Evolutionary conservation across 2,329 filamentous ascomycete species (phyloP).

Genomic region (Exophiala phaeomuriformis): DNA sequence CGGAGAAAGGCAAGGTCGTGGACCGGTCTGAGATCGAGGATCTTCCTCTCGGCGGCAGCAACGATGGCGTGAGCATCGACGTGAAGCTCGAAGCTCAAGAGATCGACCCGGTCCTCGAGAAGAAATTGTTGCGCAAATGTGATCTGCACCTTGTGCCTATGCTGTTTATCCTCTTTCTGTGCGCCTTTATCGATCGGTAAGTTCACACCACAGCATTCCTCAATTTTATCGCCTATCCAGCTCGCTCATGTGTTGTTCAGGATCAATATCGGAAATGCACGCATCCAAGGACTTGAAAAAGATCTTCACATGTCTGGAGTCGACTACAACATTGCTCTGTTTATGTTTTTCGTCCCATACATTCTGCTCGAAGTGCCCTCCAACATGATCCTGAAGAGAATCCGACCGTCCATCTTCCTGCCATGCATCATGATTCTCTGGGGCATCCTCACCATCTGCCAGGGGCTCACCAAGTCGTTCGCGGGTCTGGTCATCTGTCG

Average conservation of each 20-base stretch:
- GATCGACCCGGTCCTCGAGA: constrained; percentile 36
- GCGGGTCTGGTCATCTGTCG: constrained; percentile 30
- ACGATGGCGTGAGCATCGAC: constrained; percentile 10
- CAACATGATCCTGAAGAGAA: constrained; percentile 40
- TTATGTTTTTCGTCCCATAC: constrained; percentile 25
- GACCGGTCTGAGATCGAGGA: constrained; percentile 19
- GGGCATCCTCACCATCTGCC: constrained; percentile 38
- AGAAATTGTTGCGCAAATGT: constrained; percentile 42
- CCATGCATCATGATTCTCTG: constrained; percentile 20
- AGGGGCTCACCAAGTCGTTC: constrained; percentile 31
- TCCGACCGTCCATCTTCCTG: constrained; percentile 25
- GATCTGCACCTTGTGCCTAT: constrained; percentile 45
- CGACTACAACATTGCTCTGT: constrained; percentile 32
- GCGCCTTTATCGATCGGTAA: constrained; percentile 35
- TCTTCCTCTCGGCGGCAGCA: constrained; percentile 11
- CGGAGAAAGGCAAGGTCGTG: constrained; percentile 3
- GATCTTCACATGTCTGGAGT: constrained; percentile 40
- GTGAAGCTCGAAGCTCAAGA: constrained; percentile 17
- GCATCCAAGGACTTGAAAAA: constrained; percentile 39
- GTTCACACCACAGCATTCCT: background rate
- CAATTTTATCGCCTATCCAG: background rate
- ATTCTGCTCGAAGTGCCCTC: constrained; percentile 36
- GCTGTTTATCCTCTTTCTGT: constrained; percentile 40
- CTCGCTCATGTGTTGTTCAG: constrained; percentile 22
- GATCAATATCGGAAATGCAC: constrained; percentile 45